Base-by-base conservation (phyloP, 2,329 filamentous ascomycete species). In the Trichophyton verrucosum region DNA sequence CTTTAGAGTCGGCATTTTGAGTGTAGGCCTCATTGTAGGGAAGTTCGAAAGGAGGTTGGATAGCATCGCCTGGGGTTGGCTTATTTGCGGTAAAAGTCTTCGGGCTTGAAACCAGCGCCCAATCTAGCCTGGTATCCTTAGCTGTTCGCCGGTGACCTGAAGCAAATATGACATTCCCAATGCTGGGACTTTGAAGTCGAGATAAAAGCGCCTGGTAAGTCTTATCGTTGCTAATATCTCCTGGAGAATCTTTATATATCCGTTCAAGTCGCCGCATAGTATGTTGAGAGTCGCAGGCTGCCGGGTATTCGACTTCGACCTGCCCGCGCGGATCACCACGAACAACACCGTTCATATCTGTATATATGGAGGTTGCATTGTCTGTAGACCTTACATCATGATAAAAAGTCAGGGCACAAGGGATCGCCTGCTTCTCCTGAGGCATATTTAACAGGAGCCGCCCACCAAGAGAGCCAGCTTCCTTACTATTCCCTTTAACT, bases 381-480 rank as follows among this genome's bases (percentile, higher is more conserved):
- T 57, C 60, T 7, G n/a, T 5, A 7, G 33, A 27, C 27, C 40
- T 42, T n/a, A 61, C 27, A n/a, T 47, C 60, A 58, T 61, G 49
- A 40, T 61, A 61, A 33, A 3, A 33, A 33, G 30, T 33, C 30
- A 33, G 30, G 5, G 4, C 30, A 33, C 30, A 33, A 33, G 30
- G 30, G 30, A 33, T 33, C 5, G 30, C 30, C 30, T 33, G 30
- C 30, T 33, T 33, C 30, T 33, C 30, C 5, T 33, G 30, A 33
- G 30, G 30, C 30, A 33, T 7, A 33, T 33, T 33, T 9, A 33
- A 33, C 4, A 33, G 30, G 30, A 33, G 6, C 30, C 30, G 8
- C 8, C 30, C 30, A 33, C 30, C 30, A 33, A 33, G 30, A 9
- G 30, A 33, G 5, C 3, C 30, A 33, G 30, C 30, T 33, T 33